Conservation (phyloP, 257 asterid species). For the Salvia hispanica region DNA sequence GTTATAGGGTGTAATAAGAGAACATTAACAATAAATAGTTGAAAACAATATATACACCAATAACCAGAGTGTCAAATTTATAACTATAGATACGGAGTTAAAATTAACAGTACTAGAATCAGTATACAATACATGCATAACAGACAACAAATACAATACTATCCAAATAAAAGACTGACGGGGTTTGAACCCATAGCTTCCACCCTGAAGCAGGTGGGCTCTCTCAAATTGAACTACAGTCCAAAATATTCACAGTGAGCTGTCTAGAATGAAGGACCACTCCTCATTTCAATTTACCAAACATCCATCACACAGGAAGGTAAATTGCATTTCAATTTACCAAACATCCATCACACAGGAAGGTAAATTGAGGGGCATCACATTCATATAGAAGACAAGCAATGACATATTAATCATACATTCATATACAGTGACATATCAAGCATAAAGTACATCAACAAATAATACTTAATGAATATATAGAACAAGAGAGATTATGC, state of each 20-base stretch:
- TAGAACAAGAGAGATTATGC: background rate
- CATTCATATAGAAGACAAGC: constrained; percentile 6
- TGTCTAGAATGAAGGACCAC: constrained; percentile 26
- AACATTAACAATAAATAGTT: too few relatives aligned
- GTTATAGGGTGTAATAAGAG: too few relatives aligned
- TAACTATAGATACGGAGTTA: too few relatives aligned
- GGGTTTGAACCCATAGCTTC: constrained; percentile 37
- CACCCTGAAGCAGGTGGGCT: constrained; percentile 35
- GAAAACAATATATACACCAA: too few relatives aligned
- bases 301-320: constrained; percentile 23
- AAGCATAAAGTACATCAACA: background rate
- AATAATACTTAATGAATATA: background rate
- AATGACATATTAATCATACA: too few relatives aligned
- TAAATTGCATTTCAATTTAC: too few relatives aligned
- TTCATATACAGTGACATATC: too few relatives aligned
- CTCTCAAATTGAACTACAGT: constrained; percentile 39
- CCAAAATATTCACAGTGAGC: constrained; percentile 10
- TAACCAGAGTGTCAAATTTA: too few relatives aligned
- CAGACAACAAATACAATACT: background rate
- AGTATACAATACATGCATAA: background rate
- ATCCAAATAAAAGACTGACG: background rate
- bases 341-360: too few relatives aligned
- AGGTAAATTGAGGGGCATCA: constrained; percentile 35
- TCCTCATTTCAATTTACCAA: constrained; percentile 26
- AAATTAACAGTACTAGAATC: background rate